Conservation (phyloP, 176 grass and related monocot species). For the sorghum (Sorghum bicolor) region DNA sequence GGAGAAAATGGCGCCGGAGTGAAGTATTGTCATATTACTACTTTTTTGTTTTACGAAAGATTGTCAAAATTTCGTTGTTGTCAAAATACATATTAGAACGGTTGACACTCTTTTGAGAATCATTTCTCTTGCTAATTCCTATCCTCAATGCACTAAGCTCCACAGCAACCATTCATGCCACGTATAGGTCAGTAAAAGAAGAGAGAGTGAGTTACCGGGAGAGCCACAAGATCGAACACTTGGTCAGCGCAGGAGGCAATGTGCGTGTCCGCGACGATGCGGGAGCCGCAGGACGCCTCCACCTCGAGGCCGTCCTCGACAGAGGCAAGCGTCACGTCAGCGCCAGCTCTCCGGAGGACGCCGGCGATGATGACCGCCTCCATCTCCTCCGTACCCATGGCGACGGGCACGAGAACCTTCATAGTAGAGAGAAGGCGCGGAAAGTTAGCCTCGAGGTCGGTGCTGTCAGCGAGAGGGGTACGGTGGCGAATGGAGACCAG, state of each 20-base stretch:
- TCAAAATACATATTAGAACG: neutral
- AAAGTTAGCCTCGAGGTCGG: neutral
- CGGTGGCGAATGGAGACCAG: neutral
- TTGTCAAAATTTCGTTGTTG: neutral
- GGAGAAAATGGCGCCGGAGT: neutral
- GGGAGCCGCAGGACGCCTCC: conserved; percentile 61
- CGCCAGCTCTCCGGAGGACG: conserved; percentile 74
- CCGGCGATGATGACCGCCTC: conserved; percentile 67
- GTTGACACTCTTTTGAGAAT: neutral
- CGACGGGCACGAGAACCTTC: conserved; percentile 84
- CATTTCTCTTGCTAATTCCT: neutral
- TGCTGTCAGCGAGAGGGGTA: neutral
- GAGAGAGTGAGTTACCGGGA: conserved; percentile 51
- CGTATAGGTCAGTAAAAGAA: neutral
- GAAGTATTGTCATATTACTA: neutral
- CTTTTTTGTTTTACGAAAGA: neutral
- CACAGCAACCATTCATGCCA: too few relatives aligned
- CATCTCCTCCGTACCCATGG: conserved; percentile 95
- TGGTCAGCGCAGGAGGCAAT: conserved; percentile 67
- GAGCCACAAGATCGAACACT: conserved; percentile 83
- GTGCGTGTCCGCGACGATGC: conserved; percentile 58
- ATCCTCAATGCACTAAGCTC: neutral
- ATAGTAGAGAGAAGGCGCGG: neutral
- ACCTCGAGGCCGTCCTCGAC: conserved; percentile 65
- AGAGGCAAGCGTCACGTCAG: conserved; percentile 68